Conservation (phyloP, 371 early-diverging fungal genomes). For the Rhizopus sp. region DNA sequence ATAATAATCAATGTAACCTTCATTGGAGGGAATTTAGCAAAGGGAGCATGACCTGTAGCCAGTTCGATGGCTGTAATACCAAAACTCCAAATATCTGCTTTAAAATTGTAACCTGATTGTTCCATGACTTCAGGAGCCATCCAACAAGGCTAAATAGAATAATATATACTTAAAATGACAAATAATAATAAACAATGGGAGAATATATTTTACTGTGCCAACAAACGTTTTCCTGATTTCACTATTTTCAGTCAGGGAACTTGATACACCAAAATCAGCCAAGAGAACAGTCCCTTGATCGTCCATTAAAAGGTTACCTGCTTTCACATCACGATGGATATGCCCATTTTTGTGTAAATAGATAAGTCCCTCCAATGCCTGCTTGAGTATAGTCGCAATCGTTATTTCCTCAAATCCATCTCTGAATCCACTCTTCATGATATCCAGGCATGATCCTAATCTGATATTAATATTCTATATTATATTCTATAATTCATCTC, state of each 20-base stretch:
- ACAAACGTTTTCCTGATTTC: conserved; percentile 80
- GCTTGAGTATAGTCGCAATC: conserved; percentile 82
- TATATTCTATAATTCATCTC: too few relatives aligned
- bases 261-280: conserved; percentile 92
- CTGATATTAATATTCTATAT: too few relatives aligned
- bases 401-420: conserved; percentile 82
- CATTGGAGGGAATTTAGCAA: conserved; percentile 86
- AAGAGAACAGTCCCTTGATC: conserved; percentile 79
- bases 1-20: conserved; percentile 85
- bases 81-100: conserved; percentile 93
- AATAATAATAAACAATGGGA: neutral
- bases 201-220: conserved; percentile 21
- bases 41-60: conserved; percentile 89
- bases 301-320: conserved; percentile 85
- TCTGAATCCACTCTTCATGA: conserved; percentile 81
- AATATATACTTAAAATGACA: conserved; percentile 11
- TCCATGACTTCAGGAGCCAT: conserved; percentile 88
- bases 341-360: conserved; percentile 86
- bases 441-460: conserved; percentile 74
- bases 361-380: conserved; percentile 81
- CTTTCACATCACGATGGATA: conserved; percentile 92
- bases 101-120: conserved; percentile 79
- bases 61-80: conserved; percentile 90
- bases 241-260: conserved; percentile 73
- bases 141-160: conserved; percentile 66